These are phyloP conservation scores for Penicillium sp. DNA, from an alignment of 2,329 filamentous ascomycete species.

Conservation along the genomic window DNA sequence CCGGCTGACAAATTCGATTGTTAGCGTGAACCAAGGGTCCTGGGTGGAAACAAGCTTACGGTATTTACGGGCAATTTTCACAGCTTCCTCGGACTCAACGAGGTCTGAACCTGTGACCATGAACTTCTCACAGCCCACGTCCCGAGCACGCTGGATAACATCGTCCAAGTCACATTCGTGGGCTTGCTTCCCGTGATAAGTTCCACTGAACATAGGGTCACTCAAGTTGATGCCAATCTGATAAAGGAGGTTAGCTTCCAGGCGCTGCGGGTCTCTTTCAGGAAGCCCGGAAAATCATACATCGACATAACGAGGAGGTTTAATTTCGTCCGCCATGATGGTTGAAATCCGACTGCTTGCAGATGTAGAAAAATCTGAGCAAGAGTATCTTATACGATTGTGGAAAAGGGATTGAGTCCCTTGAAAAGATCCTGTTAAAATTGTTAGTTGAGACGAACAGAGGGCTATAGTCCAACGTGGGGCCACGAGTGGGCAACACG, in stretches of 20 bases:
- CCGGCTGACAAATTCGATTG: conserved; percentile 56
- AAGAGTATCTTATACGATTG: not conserved
- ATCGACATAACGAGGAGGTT: conserved; percentile 49
- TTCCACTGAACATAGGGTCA: conserved; percentile 83
- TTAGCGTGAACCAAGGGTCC: not conserved
- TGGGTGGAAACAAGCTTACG: conserved; percentile 53
- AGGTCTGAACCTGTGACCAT: conserved; percentile 93
- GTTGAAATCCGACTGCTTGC: conserved; percentile 2
- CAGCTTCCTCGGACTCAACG: conserved; percentile 70
- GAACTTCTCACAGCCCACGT: conserved; percentile 82
- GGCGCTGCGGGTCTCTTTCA: too few species aligned
- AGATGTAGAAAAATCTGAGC: conserved; percentile 10
- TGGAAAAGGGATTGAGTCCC: not conserved
- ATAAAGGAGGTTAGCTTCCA: conserved; percentile 16
- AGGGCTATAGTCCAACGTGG: not conserved
- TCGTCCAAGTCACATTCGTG: conserved; percentile 52
- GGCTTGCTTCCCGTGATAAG: conserved; percentile 75
- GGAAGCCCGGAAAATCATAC: conserved; percentile 31
- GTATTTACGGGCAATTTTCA: conserved; percentile 71
- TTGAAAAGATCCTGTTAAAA: not conserved
- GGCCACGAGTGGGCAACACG: too few species aligned
- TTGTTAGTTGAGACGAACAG: not conserved
- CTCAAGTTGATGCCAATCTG: conserved; percentile 93
- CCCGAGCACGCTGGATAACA: conserved; percentile 74
- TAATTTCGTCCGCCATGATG: conserved; percentile 38